Evolutionary conservation across 2,329 filamentous ascomycete species (phyloP).

Genomic region (Rachicladosporium sp.): DNA sequence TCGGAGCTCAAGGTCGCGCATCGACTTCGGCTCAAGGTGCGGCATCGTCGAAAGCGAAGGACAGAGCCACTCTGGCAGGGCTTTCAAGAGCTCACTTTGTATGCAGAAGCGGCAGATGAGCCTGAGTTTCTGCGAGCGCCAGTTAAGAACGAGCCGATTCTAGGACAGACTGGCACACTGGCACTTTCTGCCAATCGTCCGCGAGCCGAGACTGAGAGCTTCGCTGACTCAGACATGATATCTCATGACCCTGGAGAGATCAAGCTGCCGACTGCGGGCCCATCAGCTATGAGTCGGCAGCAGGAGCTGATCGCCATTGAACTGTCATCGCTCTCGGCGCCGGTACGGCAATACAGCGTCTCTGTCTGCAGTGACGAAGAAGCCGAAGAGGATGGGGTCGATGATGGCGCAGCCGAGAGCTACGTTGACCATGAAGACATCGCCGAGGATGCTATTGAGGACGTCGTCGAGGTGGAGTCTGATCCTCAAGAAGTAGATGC

Average conservation of each 20-base stretch:
- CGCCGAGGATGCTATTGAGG: conserved; percentile 6
- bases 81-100: conserved; percentile 3
- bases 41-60: neutral
- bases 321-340: conserved; percentile 17
- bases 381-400: conserved; percentile 9
- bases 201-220: no score
- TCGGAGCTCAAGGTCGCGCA: conserved; percentile 9
- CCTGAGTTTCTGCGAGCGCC: conserved; percentile 9
- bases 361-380: conserved; percentile 9
- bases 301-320: conserved; percentile 9
- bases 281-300: conserved; percentile 6
- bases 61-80: neutral
- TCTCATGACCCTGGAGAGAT: neutral
- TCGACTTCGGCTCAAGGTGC: neutral
- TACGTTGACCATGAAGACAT: conserved; percentile 1
- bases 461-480: conserved; percentile 4
- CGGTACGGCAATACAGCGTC: conserved; percentile 11
- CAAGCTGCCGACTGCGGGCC: neutral
- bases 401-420: conserved; percentile 7
- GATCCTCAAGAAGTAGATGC: no score
- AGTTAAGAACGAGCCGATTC: neutral
- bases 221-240: neutral
- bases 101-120: conserved; percentile 15
- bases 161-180: no score
- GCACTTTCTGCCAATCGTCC: no score